Evolutionary conservation across 768 basidiomycete species (phyloP), one percentile per base, ranked within the genome.

Genomic region (Neoboletus magnificus): DNA sequence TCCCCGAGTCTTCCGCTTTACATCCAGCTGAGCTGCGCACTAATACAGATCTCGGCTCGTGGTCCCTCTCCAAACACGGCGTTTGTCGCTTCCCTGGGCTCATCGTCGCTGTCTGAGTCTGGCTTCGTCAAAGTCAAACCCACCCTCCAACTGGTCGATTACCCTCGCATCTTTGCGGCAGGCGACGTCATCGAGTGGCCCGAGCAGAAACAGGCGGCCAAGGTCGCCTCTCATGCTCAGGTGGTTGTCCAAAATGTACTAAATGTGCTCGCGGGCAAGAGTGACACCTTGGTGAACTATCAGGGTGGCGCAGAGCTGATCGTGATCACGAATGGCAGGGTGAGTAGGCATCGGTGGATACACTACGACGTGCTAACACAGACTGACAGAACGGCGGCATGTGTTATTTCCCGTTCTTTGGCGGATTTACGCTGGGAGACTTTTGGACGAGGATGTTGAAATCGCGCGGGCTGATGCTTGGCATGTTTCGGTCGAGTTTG

Each of bases 111-210:
- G 27, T 68, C 74, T 60, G n/a, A 63, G 46, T 32, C 56, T 59
- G 63, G 82, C 69, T 54, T 71, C 61, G 78, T 87, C 52, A 81
- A 79, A 56, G 77, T 89, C 13, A 64, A 69, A 25, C 76, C 82
- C 4, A 86, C 84, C 1, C 74, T 89, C 39, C 85, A 87, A 61
- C 67, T 89, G 3, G 62, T 59, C 8, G 70, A 68, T 0, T 70
- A 84, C 65, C 71, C 80, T 0, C 75, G 76, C 55, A 79, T 89
- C 15, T 88, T 85, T 54, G 89, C 87, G 0, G 75, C 71, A 3
- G 87, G 87, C 2, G 87, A 90, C 62, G 76, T 84, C 55, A 79
- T 84, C 56, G 82, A 85, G 37, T 83, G 79, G 74, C 53, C 70
- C 1, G 87, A 87, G 66, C 82, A 87, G 67, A 87, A 87, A 61